Evolutionary conservation across 1,284 basidiomycete genomes (phyloP), one percentile per base, ranked within the genome.

Genomic region (Rhodotorula sp.): DNA sequence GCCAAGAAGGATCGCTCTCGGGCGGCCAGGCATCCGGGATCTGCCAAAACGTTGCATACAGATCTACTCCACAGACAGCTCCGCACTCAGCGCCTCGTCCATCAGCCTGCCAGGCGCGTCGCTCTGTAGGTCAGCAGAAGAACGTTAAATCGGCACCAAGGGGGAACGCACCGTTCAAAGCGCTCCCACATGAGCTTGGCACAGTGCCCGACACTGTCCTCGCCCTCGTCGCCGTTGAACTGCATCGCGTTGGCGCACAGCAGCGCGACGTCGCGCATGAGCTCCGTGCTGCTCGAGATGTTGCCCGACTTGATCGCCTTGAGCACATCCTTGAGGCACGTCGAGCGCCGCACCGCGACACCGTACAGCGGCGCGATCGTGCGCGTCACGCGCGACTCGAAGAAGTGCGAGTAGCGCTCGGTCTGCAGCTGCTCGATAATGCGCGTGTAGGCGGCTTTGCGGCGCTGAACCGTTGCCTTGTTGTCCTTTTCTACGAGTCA

Each of bases 201-300:
- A 79, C 92, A 90, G 34, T 89, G 90, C 8, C 88, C 89, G 10
- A 80, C 65, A 2, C 57, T 61, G 49, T 54, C 76, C 42, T 78
- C 75, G 23, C 71, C 72, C 41, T 77, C 73, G 2, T 90, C 90
- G 55, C 89, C 85, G 76, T 97, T 97, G 81, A 93, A 97, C 90
- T 97, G 92, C 86, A 94, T 90, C 19, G 94, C 92, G 79, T 97
- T 97, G 49, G 93, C 91, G 81, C 96, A 95, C 89, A 97, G 93
- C 70, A 97, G 84, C 78, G 88, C 90, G 12, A 96, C 88, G 78
- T 97, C 94, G 72, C 92, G 85, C 80, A 93, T 90, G 79, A 91
- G 94, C 80, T 97, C 93, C 53, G 89, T 85, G 4, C 91, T 90
- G 73, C 87, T 92, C 8, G 86, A 83, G 60, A 96, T 91, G 4